These are phyloP conservation scores for Ustulina deusta DNA, from an alignment of 2,329 filamentous ascomycete genomes.

Conservation along the genomic window DNA sequence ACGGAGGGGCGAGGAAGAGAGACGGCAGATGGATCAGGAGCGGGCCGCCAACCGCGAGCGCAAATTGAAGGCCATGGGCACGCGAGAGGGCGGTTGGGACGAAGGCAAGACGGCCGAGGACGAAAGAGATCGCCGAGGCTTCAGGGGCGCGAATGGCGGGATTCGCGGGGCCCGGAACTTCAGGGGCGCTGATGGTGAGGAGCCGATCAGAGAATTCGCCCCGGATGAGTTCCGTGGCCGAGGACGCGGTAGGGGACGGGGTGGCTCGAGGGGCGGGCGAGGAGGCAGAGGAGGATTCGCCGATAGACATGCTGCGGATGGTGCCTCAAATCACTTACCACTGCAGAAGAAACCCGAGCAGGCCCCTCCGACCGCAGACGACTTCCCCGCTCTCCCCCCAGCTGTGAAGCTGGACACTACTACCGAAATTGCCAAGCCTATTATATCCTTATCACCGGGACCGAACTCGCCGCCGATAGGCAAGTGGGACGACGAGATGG, in stretches of 20 bases:
- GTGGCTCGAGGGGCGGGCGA: slow-evolving; percentile 45
- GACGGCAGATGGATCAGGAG: slow-evolving; percentile 67
- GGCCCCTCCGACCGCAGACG: slow-evolving; percentile 52
- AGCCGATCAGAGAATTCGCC: slow-evolving; percentile 57
- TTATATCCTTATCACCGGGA: slow-evolving; percentile 48
- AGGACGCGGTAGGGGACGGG: slow-evolving; percentile 51
- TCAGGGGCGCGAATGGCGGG: slow-evolving; percentile 55
- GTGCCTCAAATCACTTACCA: slow-evolving; percentile 36
- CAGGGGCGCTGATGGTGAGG: slow-evolving; percentile 52
- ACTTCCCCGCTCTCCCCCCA: slow-evolving; percentile 56
- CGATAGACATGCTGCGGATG: slow-evolving; percentile 37
- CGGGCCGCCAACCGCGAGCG: slow-evolving; percentile 70
- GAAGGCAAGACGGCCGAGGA: slow-evolving; percentile 64
- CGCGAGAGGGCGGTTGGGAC: slow-evolving; percentile 68
- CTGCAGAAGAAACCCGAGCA: slow-evolving; percentile 42
- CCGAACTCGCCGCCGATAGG: slow-evolving; percentile 56
- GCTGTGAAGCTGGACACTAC: slow-evolving; percentile 49
- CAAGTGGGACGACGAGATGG: slow-evolving; percentile 71
- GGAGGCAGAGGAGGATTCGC: slow-evolving; percentile 51
- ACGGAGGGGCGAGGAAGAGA: slow-evolving; percentile 64
- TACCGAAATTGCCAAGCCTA: slow-evolving; percentile 35
- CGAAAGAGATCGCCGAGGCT: slow-evolving; percentile 56
- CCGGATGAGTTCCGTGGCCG: slow-evolving; percentile 52
- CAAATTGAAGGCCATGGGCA: slow-evolving; percentile 69
- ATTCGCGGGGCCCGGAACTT: slow-evolving; percentile 55